Percentiles rank a stretch among this genome's conserved stretches.
Conservation (phyloP, 495 filamentous ascomycete genomes). For the Aspergillus carlsbadensis region DNA sequence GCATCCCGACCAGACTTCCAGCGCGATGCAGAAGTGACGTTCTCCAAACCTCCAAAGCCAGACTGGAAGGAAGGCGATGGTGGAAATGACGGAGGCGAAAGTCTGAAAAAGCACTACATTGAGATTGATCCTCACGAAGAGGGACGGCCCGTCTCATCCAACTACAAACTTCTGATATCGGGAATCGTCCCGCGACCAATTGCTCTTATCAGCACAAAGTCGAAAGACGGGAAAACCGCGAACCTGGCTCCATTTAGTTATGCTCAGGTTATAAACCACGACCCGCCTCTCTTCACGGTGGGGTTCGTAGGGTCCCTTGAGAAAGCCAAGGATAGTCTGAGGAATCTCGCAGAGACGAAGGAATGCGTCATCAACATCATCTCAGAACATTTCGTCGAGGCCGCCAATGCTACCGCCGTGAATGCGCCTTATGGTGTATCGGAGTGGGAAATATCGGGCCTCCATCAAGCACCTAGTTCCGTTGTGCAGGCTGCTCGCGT, state of each 20-base stretch:
- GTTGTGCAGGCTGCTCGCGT: slow-evolving; percentile 73
- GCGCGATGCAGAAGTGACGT: slow-evolving; percentile 48
- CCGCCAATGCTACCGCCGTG: slow-evolving; percentile 75
- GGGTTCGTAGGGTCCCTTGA: slow-evolving; percentile 59
- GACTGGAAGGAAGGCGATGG: slow-evolving; percentile 78
- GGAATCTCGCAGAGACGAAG: slow-evolving; percentile 65
- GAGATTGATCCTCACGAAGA: slow-evolving; percentile 79
- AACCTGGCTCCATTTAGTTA: slow-evolving; percentile 91
- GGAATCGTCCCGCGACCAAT: slow-evolving; percentile 82
- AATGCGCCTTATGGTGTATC: slow-evolving; percentile 76
- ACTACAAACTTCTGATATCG: slow-evolving; percentile 92
- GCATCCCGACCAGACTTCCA: slow-evolving; percentile 68
- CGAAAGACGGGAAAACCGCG: slow-evolving; percentile 54
- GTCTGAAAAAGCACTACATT: slow-evolving; percentile 61
- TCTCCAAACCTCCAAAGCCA: slow-evolving; percentile 71
- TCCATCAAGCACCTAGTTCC: slow-evolving; percentile 67
- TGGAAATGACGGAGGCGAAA: slow-evolving; percentile 60
- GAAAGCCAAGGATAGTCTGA: slow-evolving; percentile 71
- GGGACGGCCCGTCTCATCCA: slow-evolving; percentile 64
- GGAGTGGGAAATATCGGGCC: slow-evolving; percentile 79
- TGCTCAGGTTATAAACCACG: slow-evolving; percentile 79
- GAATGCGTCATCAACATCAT: slow-evolving; percentile 89
- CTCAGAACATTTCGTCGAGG: slow-evolving; percentile 80
- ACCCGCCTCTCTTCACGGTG: slow-evolving; percentile 86
- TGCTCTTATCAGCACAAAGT: slow-evolving; percentile 60